phyloP scores from a whole-genome alignment of 495 filamentous ascomycete genomes.

The Aeminium ludgeri region DNA sequence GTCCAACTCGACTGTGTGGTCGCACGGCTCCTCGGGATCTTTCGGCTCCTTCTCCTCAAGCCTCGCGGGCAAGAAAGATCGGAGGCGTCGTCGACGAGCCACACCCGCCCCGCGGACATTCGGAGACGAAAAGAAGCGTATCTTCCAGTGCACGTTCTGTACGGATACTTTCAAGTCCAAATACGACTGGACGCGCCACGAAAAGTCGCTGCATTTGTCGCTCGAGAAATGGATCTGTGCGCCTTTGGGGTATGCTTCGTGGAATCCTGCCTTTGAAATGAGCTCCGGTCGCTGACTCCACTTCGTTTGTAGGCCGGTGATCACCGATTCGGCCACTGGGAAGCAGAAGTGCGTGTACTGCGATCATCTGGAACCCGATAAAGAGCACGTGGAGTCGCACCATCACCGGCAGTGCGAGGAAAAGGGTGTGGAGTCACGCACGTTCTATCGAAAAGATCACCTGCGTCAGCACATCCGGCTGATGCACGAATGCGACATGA shows the following conservation, averaged over 20 bases:
- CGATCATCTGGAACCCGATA: slow-evolving; percentile 36
- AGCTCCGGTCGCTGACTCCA: not conserved
- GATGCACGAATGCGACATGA: slow-evolving; percentile 51
- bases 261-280: too few relatives aligned
- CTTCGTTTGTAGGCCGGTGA: slow-evolving; percentile 29
- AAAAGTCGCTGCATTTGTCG: slow-evolving; percentile 61
- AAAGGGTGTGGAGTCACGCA: slow-evolving; percentile 45
- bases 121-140: slow-evolving; percentile 26
- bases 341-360: slow-evolving; percentile 52
- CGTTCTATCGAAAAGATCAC: slow-evolving; percentile 75
- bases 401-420: slow-evolving; percentile 54
- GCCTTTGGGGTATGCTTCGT: slow-evolving; percentile 32
- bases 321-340: slow-evolving; percentile 28
- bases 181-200: slow-evolving; percentile 73
- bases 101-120: slow-evolving; percentile 31
- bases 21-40: slow-evolving; percentile 27
- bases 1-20: too few relatives aligned
- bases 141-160: slow-evolving; percentile 78
- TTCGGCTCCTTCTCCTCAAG: slow-evolving; percentile 41
- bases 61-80: slow-evolving; percentile 42
- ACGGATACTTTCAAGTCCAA: slow-evolving; percentile 64
- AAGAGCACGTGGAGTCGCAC: slow-evolving; percentile 50
- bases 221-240: slow-evolving; percentile 70
- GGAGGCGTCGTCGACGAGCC: slow-evolving; percentile 49
- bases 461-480: slow-evolving; percentile 65